These are phyloP conservation scores for Cordyceps cicadae DNA, from an alignment of 2,329 filamentous ascomycete species.

Conservation along the genomic window DNA sequence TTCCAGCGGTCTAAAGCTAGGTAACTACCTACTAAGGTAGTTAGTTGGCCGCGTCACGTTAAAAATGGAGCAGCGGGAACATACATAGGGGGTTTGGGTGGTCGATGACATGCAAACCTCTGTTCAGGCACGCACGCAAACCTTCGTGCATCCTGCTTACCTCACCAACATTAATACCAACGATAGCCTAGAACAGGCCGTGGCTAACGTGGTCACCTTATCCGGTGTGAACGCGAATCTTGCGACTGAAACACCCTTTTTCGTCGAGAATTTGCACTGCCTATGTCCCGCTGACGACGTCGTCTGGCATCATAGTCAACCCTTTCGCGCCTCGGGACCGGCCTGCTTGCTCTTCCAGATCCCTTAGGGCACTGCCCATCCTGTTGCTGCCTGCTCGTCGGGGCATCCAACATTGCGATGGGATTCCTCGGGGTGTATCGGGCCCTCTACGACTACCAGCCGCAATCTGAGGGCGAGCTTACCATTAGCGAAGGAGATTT, in stretches of 20 bases:
- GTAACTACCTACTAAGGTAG: not conserved
- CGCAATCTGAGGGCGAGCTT: conserved; percentile 79
- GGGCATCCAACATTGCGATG: conserved; percentile 44
- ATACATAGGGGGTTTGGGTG: not conserved
- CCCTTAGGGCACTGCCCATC: not conserved
- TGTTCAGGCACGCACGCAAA: not conserved
- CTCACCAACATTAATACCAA: not conserved
- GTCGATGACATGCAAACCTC: not conserved
- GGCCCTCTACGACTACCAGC: conserved; percentile 86
- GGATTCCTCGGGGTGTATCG: conserved; percentile 87
- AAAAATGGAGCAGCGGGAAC: conserved; percentile 8
- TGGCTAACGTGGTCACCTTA: not conserved
- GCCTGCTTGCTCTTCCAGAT: not conserved
- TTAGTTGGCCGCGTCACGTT: conserved; percentile 7
- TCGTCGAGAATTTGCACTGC: not conserved
- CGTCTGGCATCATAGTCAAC: not conserved
- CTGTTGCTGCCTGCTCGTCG: not conserved
- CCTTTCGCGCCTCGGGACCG: not conserved
- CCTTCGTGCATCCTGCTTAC: not conserved
- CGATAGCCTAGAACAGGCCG: not conserved
- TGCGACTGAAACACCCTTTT: not conserved
- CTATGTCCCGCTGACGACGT: conserved; percentile 1
- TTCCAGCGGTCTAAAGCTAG: no score
- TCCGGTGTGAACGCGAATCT: not conserved
- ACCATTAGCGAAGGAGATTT: conserved; percentile 78